A percentile compares a stretch with the other conserved stretches of the same genome.
These are phyloP conservation scores for Lactuca sativa DNA, from an alignment of 129 eudicot genomes.

Conservation along the genomic window DNA sequence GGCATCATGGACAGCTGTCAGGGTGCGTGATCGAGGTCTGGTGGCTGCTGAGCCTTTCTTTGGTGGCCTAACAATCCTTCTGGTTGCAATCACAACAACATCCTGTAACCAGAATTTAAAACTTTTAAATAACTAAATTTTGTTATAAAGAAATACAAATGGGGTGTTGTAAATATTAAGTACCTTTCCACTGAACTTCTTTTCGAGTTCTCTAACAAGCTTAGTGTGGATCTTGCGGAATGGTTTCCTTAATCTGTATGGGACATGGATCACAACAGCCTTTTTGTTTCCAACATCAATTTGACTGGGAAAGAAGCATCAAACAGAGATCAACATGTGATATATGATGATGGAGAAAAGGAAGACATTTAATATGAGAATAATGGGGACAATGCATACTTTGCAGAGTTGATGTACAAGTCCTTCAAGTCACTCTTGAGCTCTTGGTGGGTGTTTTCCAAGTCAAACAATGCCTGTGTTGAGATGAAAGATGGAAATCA, in stretches of 20 bases:
- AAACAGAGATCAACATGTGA: background rate
- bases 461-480: constrained; percentile 52
- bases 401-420: constrained; percentile 67
- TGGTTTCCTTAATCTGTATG: constrained; percentile 73
- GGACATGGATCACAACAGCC: constrained; percentile 79
- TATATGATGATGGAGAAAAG: background rate
- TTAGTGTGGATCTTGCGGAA: constrained; percentile 79
- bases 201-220: constrained; percentile 94
- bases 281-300: constrained; percentile 73
- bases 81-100: constrained; percentile 67
- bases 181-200: constrained; percentile 96
- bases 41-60: constrained; percentile 80
- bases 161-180: background rate
- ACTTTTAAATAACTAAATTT: no score
- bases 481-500: background rate
- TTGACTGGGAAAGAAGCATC: constrained; percentile 42
- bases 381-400: constrained; percentile 28
- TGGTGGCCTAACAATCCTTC: constrained; percentile 66
- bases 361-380: background rate
- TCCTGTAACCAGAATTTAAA: constrained; percentile 33
- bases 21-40: constrained; percentile 67
- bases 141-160: no score
- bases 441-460: constrained; percentile 71
- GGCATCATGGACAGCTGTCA: constrained; percentile 75
- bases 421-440: constrained; percentile 84